These are phyloP conservation scores for Huntiella savannae DNA, from an alignment of 2,329 filamentous ascomycete species.

Conservation along the genomic window DNA sequence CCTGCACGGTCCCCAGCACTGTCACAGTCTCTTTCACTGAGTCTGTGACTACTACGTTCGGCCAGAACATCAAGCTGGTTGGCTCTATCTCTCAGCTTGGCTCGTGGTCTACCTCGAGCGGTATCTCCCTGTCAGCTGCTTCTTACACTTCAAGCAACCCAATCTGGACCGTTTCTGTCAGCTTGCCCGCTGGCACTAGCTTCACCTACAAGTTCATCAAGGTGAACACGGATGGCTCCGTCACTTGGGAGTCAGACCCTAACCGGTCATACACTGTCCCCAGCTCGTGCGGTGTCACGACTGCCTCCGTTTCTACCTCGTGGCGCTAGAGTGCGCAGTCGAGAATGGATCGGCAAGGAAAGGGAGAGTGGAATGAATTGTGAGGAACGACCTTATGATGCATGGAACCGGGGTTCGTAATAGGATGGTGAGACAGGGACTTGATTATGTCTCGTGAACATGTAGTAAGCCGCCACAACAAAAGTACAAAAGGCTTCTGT, in stretches of 20 bases:
- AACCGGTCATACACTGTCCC: conserved; percentile 20
- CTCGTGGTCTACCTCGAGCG: conserved; percentile 21
- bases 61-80: conserved; percentile 27
- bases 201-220: conserved; percentile 46
- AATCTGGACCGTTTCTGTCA: conserved; percentile 34
- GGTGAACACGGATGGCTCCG: conserved; percentile 27
- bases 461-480: too few species aligned
- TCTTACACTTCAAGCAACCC: conserved; percentile 35
- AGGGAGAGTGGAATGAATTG: not conserved
- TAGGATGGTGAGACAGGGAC: too few species aligned
- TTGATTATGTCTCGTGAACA: too few species aligned
- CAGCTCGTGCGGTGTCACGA: conserved; percentile 7
- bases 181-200: conserved; percentile 29
- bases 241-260: conserved; percentile 39
- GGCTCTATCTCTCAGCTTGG: conserved; percentile 22
- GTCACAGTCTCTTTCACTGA: conserved; percentile 25
- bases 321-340: conserved; percentile 5
- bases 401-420: not conserved
- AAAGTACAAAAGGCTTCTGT: too few species aligned
- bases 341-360: not conserved
- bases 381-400: not conserved
- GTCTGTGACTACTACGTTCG: conserved; percentile 26
- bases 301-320: conserved; percentile 7
- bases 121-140: conserved; percentile 29
- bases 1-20: conserved; percentile 18